Evolutionary conservation across 441 rosid genomes (phyloP).

Genomic region (Capsella rubella): DNA sequence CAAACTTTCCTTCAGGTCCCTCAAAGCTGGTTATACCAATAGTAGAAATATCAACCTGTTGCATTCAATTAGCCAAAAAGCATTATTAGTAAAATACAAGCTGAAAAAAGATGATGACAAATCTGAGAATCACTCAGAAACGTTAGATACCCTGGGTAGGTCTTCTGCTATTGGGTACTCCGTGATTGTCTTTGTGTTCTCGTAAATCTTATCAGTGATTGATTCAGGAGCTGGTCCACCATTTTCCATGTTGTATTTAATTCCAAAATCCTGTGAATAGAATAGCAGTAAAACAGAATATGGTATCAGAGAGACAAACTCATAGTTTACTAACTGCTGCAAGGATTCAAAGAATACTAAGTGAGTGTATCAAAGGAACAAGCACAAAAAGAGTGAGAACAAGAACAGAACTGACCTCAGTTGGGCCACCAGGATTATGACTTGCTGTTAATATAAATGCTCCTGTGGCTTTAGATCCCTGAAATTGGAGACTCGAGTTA

Average conservation of each 20-base stretch:
- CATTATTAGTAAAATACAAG: conserved; percentile 1
- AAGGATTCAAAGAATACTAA: background rate
- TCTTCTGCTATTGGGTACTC: conserved; percentile 78
- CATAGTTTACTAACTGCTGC: conserved; percentile 1
- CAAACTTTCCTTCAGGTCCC: conserved; percentile 81
- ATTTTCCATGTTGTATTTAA: conserved; percentile 96
- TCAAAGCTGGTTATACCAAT: conserved; percentile 67
- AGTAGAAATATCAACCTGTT: conserved; percentile 79
- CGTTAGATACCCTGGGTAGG: conserved; percentile 69
- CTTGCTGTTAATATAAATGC: conserved; percentile 89
- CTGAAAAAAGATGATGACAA: conserved; percentile 2
- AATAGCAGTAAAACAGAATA: conserved; percentile 5
- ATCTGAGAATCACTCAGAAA: conserved; percentile 23
- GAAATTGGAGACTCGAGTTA: conserved; percentile 42
- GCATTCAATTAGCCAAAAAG: background rate
- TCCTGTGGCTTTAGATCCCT: conserved; percentile 94
- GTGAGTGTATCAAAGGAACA: conserved; percentile 3
- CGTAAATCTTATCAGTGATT: conserved; percentile 88
- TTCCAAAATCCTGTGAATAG: conserved; percentile 80
- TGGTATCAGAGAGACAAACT: background rate
- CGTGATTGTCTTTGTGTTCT: conserved; percentile 88
- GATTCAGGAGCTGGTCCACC: conserved; percentile 99
- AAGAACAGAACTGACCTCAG: conserved; percentile 65
- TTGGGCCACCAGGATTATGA: conserved; percentile 99
- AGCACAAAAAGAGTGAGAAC: conserved; percentile 40